phyloP scores from a whole-genome alignment of 2,329 filamentous ascomycete genomes.

The Paracamarosporium sp. region DNA sequence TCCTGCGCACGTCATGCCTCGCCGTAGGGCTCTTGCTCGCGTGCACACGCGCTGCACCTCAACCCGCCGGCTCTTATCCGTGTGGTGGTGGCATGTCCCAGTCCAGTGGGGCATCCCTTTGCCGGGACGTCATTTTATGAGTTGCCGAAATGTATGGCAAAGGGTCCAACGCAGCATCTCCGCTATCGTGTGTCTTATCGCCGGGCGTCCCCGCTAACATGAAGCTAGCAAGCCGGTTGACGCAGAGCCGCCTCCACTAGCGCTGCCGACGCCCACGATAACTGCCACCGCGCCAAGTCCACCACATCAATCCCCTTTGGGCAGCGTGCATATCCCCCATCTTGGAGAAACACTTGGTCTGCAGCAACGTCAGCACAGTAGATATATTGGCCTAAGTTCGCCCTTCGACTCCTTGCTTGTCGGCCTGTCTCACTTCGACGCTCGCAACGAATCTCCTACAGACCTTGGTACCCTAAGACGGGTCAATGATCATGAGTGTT shows the following conservation, averaged over 20 bases:
- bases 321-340: constrained; percentile 40
- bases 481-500: constrained; percentile 79
- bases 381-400: constrained; percentile 83
- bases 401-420: constrained; percentile 86
- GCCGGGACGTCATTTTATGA: neutral
- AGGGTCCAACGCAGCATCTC: constrained; percentile 3
- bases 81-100: neutral
- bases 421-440: constrained; percentile 80
- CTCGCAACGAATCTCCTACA: constrained; percentile 79
- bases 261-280: constrained; percentile 48
- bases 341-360: constrained; percentile 68
- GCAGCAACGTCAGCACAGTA: constrained; percentile 78
- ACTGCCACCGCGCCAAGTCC: constrained; percentile 48
- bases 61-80: neutral
- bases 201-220: constrained; percentile 29
- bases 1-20: constrained; percentile 6
- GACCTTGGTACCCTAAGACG: constrained; percentile 70
- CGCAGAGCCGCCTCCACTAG: constrained; percentile 48
- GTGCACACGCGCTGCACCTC: neutral
- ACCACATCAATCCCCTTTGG: constrained; percentile 37
- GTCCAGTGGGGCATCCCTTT: neutral
- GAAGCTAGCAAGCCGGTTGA: constrained; percentile 44
- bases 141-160: neutral
- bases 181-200: constrained; percentile 15
- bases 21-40: constrained; percentile 7